Percentiles rank a stretch among this genome's conserved stretches.
These are phyloP conservation scores for Trichoderma polysporum DNA, from an alignment of 2,329 filamentous ascomycete genomes.

Conservation along the genomic window DNA sequence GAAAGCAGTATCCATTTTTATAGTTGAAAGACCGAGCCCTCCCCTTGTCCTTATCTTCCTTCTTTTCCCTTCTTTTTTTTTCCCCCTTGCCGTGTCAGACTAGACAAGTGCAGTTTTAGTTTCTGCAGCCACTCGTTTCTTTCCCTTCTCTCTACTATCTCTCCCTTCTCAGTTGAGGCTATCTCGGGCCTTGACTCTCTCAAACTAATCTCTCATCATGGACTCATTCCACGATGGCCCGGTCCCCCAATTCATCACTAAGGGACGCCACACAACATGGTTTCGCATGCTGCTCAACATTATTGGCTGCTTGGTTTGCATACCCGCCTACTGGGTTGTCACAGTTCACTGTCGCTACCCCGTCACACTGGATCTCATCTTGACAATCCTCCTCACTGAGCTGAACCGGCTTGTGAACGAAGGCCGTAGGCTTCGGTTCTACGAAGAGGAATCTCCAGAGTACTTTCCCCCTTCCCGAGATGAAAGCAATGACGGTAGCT, in stretches of 20 bases:
- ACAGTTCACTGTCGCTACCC: slow-evolving; percentile 28
- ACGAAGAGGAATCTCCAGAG: slow-evolving; percentile 15
- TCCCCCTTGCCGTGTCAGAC: not conserved
- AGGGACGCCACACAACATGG: slow-evolving; percentile 21
- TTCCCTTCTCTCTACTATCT: not conserved
- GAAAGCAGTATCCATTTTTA: slow-evolving; percentile 1
- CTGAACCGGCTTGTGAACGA: slow-evolving; percentile 28
- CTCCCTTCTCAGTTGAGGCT: not conserved
- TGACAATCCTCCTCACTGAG: slow-evolving; percentile 26
- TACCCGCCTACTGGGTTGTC: slow-evolving; percentile 25
- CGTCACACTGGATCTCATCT: slow-evolving; percentile 27
- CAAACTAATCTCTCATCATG: not conserved
- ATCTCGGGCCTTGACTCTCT: not conserved
- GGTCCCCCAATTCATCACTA: not conserved
- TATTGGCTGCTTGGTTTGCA: slow-evolving; percentile 24
- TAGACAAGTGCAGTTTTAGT: not conserved
- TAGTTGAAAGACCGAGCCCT: not conserved
- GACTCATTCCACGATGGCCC: slow-evolving; percentile 5
- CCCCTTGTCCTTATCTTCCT: not conserved
- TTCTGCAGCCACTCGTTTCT: not conserved
- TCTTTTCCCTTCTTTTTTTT: not conserved
- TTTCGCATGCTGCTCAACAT: slow-evolving; percentile 25
- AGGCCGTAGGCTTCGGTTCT: slow-evolving; percentile 24
- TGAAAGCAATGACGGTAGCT: slow-evolving; percentile 15
- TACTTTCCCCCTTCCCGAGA: not conserved